Base-by-base conservation (phyloP, 2,329 filamentous ascomycete genomes). In the Xylariaceae sp. region DNA sequence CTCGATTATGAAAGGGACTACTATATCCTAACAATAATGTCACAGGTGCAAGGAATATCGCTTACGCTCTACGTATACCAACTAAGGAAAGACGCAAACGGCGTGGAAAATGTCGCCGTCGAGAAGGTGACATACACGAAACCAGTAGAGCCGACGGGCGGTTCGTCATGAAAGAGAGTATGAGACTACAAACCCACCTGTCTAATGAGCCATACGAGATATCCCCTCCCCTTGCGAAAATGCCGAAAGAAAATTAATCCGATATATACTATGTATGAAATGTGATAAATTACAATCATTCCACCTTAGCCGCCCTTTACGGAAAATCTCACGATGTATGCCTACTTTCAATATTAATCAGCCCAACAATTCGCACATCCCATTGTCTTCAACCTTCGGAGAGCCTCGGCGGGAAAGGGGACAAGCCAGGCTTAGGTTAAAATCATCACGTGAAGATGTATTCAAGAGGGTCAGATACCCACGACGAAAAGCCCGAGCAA, bases 61-160 rank as follows among this genome's bases (percentile, higher is more conserved):
- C 80, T 97, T 61, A 95, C 95, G 55, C 79, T 97, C 47, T 97
- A 97, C 71, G 92, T 97, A 49, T 97, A 97, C 70, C 88, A 92
- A 70, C 72, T 92, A 66, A 83, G 86, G 69, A 90, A 87, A 68
- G 87, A 90, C 64, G 84, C 81, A 53, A 85, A 88, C 61, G 88
- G 88, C 15, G 81, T 81, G 34, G 88, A 92, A 71, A 90, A 86
- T 55, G 88, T 92, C 43, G 86, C 86, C 15, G 88, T 92, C 40
- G 88, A 92, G 71, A 92, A 92, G 76, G 87, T 92, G 58, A 91
- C 88, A 47, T 92, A 88, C 71, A 88, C 88, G 64, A 92, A 91
- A 75, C 86, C 85, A 37, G 82, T 85, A 52, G 80, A 84, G 62
- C 79, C 82, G 32, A 74, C 77, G 47, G 74, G 72, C 18, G 70